These are phyloP conservation scores for Diaporthe nobilis DNA, from an alignment of 2,329 filamentous ascomycete genomes.

Conservation along the genomic window DNA sequence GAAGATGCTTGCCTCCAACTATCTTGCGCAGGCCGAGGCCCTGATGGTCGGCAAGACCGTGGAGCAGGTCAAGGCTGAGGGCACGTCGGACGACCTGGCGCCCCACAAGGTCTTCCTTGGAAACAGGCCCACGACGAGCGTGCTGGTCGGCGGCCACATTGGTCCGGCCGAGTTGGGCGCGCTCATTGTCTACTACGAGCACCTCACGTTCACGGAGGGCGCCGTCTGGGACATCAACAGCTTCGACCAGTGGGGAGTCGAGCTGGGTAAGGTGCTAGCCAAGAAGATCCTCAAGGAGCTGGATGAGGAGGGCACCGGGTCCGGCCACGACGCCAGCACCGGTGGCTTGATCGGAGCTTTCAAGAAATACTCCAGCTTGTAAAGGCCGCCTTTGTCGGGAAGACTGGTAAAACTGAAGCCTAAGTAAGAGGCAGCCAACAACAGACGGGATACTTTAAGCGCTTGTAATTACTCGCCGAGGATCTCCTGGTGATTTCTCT, in stretches of 20 bases:
- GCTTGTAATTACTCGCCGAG: not conserved
- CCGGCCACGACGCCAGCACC: constrained; percentile 88
- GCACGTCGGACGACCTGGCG: constrained; percentile 80
- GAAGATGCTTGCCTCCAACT: constrained; percentile 94
- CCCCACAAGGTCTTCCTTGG: constrained; percentile 99
- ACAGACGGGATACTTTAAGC: not conserved
- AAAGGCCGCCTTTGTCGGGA: constrained; percentile 38
- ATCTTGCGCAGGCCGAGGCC: constrained; percentile 89
- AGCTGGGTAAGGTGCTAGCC: constrained; percentile 95
- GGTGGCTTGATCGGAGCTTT: constrained; percentile 92
- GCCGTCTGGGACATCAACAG: constrained; percentile 99
- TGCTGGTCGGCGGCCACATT: constrained; percentile 90
- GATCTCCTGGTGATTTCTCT: not conserved
- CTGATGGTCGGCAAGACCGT: constrained; percentile 92
- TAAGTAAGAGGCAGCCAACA: not conserved
- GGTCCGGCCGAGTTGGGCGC: constrained; percentile 94
- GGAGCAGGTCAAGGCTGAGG: constrained; percentile 83
- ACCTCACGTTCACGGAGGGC: constrained; percentile 97
- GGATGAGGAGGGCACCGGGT: constrained; percentile 79
- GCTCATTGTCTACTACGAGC: constrained; percentile 98
- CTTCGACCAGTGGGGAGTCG: constrained; percentile 99
- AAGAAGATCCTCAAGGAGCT: constrained; percentile 93
- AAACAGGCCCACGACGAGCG: constrained; percentile 96
- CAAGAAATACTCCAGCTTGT: constrained; percentile 78
- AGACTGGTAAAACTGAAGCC: not conserved